Conservation (phyloP, 2,329 filamentous ascomycete genomes). For the Didymella pomorum region DNA sequence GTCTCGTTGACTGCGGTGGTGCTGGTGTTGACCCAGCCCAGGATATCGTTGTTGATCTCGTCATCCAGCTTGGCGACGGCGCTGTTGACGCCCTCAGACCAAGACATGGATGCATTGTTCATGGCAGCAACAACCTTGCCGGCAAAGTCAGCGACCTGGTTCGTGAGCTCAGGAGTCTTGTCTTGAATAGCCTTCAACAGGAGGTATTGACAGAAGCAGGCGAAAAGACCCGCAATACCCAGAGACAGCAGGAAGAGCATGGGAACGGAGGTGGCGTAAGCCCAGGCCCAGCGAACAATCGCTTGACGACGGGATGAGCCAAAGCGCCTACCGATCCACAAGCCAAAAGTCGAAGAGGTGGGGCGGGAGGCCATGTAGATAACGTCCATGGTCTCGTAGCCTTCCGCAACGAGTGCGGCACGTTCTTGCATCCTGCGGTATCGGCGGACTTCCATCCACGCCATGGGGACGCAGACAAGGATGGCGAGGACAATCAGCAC, state of each 20-base stretch:
- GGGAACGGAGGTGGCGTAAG: slow-evolving; percentile 84
- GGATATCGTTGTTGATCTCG: slow-evolving; percentile 83
- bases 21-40: slow-evolving; percentile 86
- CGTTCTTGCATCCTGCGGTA: slow-evolving; percentile 78
- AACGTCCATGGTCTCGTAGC: slow-evolving; percentile 83
- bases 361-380: slow-evolving; percentile 88
- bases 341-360: slow-evolving; percentile 74
- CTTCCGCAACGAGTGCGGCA: slow-evolving; percentile 70
- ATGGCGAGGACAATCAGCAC: slow-evolving; percentile 76
- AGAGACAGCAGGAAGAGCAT: slow-evolving; percentile 88
- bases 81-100: slow-evolving; percentile 78
- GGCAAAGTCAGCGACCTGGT: slow-evolving; percentile 80
- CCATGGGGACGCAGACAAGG: slow-evolving; percentile 78
- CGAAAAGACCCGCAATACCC: slow-evolving; percentile 80
- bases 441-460: slow-evolving; percentile 77
- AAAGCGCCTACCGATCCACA: slow-evolving; percentile 73
- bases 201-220: slow-evolving; percentile 82
- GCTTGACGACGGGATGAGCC: slow-evolving; percentile 70
- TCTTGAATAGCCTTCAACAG: slow-evolving; percentile 77
- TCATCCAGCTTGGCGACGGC: slow-evolving; percentile 70
- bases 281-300: slow-evolving; percentile 81
- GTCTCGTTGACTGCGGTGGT: slow-evolving; percentile 86
- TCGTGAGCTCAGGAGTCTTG: slow-evolving; percentile 76
- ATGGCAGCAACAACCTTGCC: slow-evolving; percentile 77
- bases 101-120: slow-evolving; percentile 75